A percentile compares a stretch with the other conserved stretches of the same genome.
phyloP scores from a whole-genome alignment of 495 filamentous ascomycete genomes.

The Penicillium coffeae region DNA sequence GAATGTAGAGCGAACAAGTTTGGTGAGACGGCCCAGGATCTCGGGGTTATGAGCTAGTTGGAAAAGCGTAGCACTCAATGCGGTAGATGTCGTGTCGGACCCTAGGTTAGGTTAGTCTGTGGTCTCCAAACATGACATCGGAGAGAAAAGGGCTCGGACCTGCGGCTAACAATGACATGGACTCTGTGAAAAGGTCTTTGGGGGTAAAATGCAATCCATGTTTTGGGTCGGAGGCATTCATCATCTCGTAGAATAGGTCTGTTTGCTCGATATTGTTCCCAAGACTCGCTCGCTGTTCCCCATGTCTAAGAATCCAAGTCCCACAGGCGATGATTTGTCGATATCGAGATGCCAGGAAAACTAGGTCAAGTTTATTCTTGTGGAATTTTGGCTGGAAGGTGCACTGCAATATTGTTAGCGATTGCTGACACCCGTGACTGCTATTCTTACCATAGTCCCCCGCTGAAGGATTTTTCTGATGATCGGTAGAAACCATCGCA shows the following conservation, averaged over 20 bases:
- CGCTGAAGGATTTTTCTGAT: conserved; percentile 14
- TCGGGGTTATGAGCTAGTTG: too few species aligned
- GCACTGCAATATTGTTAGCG: too few species aligned
- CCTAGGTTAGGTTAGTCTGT: too few species aligned
- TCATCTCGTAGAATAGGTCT: conserved; percentile 59
- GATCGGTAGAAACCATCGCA: conserved; percentile 22
- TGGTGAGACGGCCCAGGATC: too few species aligned
- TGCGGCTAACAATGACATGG: conserved; percentile 43
- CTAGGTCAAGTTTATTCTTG: conserved; percentile 12
- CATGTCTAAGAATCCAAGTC: conserved; percentile 30
- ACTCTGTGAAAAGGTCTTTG: conserved; percentile 57
- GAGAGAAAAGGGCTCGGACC: too few species aligned
- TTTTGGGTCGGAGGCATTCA: conserved; percentile 56
- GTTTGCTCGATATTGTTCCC: conserved; percentile 39
- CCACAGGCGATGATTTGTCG: conserved; percentile 4
- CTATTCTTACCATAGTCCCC: conserved; percentile 15
- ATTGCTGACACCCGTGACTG: too few species aligned
- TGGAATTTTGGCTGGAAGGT: conserved; percentile 13
- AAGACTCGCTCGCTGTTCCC: conserved; percentile 28
- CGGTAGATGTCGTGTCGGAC: too few species aligned
- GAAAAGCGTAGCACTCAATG: too few species aligned
- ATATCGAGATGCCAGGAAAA: conserved; percentile 8
- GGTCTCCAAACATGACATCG: too few species aligned
- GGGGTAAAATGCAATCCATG: conserved; percentile 52
- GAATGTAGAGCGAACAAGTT: too few species aligned